A percentile compares a stretch with the other conserved stretches of the same genome.
Conservation (phyloP, 2,329 filamentous ascomycete genomes). For the Ophiosphaerella narmari region DNA sequence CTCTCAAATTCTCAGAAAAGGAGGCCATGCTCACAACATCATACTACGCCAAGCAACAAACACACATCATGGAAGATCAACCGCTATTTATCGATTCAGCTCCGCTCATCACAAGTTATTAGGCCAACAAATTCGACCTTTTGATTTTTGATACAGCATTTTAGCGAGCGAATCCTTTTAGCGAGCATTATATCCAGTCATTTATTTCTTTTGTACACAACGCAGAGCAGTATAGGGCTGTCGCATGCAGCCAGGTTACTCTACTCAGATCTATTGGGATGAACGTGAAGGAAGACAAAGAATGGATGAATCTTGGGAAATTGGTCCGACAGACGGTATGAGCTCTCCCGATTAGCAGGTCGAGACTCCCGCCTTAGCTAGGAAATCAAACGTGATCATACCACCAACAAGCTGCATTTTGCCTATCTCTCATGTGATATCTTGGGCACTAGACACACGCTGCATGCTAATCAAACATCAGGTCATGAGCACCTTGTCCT, state of each 20-base stretch:
- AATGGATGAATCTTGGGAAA: conserved; percentile 1
- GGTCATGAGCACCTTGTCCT: conserved; percentile 10
- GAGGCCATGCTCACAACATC: conserved; percentile 53
- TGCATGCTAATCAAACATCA: conserved; percentile 10
- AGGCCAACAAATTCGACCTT: conserved; percentile 37
- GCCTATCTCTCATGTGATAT: conserved; percentile 20
- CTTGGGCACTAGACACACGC: neutral
- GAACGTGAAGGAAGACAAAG: neutral
- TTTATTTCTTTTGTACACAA: conserved; percentile 22
- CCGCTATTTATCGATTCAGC: conserved; percentile 48
- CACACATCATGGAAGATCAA: conserved; percentile 45
- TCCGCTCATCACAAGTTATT: conserved; percentile 49
- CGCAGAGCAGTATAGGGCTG: conserved; percentile 3
- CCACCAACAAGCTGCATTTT: conserved; percentile 13
- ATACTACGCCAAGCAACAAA: conserved; percentile 49
- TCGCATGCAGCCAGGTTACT: conserved; percentile 16
- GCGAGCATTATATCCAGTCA: conserved; percentile 40
- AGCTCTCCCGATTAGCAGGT: conserved; percentile 31
- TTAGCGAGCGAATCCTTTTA: conserved; percentile 43
- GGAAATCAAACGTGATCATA: conserved; percentile 27
- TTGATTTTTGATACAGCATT: conserved; percentile 44
- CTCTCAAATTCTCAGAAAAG: conserved; percentile 54
- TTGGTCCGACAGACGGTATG: conserved; percentile 20
- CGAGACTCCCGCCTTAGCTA: conserved; percentile 34
- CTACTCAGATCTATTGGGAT: conserved; percentile 23